Base-by-base conservation (phyloP, 2,329 filamentous ascomycete species). In the Aspergillus hiratsukae region DNA sequence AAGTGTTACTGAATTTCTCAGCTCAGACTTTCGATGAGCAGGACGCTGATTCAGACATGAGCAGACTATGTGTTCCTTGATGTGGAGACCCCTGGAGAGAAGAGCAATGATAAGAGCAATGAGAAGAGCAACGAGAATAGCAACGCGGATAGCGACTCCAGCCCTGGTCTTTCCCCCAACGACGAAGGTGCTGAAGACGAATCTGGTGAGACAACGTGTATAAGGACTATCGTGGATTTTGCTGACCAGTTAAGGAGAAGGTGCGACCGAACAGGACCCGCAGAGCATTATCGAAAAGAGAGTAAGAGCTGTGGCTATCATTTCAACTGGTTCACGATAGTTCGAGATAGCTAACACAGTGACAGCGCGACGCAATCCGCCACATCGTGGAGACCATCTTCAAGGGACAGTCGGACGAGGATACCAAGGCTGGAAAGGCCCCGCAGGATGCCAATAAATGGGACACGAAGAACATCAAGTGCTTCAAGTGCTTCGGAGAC, bases 381-480 rank as follows among this genome's bases (percentile, higher is more conserved):
- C 41, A 55, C n/a, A 46, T 57, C 40, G 64, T 63, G 10, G 55
- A 55, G 4, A 63, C 60, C 6, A 37, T 60, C 10, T 45, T 56
- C 10, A 57, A 54, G 27, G 14, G 52, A 2, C 43, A 41, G 23
- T 17, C 53, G 4, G 51, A 45, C 17, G 46, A 29, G 2, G 49
- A 59, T 8, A 5, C 19, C 14, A 55, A 49, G 19, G 37, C 48
- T 11, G 48, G 49, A 21, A 51, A 54, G 9, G 57, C 60, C 41
- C 28, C 28, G 11, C 50, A 59, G 17, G 56, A 68, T 28, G 45
- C 51, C n/a, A 61, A 67, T 52, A 53, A 48, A 27, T 72, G 71
- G 70, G 54, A 64, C 48, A 64, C 64, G 14, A 70, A 59, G 57
- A 72, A 73, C 51, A 64, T 73, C 19, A 62, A 65, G 46, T 74